Evolutionary conservation across 352 stramenopile genomes (phyloP).

Genomic region (Pythium insidiosum): DNA sequence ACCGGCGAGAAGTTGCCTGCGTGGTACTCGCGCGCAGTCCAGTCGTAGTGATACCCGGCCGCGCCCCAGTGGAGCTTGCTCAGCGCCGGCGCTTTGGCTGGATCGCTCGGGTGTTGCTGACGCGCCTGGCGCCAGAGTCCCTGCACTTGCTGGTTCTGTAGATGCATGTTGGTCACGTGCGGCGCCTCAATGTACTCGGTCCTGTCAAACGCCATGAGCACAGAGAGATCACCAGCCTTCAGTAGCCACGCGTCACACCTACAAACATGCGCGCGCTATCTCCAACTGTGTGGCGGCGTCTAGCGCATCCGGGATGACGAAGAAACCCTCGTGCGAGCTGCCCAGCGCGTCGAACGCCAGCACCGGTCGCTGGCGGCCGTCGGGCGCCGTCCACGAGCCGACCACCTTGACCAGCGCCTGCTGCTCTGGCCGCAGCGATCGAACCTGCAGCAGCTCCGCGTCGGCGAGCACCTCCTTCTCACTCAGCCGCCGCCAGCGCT

Average conservation of each 20-base stretch:
- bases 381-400: conserved; percentile 26
- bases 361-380: conserved; percentile 25
- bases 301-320: conserved; percentile 51
- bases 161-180: conserved; percentile 74
- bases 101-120: conserved; percentile 23
- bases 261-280: conserved; percentile 53
- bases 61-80: conserved; percentile 66
- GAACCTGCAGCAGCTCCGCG: conserved; percentile 32
- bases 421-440: conserved; percentile 19
- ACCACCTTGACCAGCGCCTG: conserved; percentile 20
- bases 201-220: conserved; percentile 19
- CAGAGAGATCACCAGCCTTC: too few relatives aligned
- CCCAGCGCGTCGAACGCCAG: conserved; percentile 40
- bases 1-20: conserved; percentile 41
- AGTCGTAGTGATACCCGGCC: conserved; percentile 77
- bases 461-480: conserved; percentile 19
- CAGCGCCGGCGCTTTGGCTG: conserved; percentile 30
- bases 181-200: conserved; percentile 61
- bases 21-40: conserved; percentile 66
- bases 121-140: conserved; percentile 46
- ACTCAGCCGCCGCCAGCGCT: conserved; percentile 54
- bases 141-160: conserved; percentile 38
- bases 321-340: conserved; percentile 47
- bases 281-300: conserved; percentile 37
- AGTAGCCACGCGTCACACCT: too few relatives aligned